phyloP scores from a whole-genome alignment of 129 eudicot species.

The Kitagawia praeruptora region DNA sequence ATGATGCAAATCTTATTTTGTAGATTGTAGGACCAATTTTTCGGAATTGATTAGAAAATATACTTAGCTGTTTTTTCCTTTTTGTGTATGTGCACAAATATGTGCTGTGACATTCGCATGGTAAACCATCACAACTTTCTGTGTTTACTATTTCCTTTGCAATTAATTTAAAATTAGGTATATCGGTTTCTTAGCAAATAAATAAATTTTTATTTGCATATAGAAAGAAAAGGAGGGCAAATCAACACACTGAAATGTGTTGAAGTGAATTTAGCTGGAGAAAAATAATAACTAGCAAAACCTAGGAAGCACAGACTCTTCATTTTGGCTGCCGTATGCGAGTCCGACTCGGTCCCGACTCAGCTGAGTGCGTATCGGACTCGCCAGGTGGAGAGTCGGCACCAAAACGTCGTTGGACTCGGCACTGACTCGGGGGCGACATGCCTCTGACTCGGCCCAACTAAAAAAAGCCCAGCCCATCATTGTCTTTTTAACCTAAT shows the following conservation, averaged over 20 bases:
- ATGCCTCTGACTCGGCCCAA: too few species aligned
- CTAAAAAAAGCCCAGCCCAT: too few species aligned
- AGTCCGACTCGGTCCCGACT: too few species aligned
- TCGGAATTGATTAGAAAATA: too few species aligned
- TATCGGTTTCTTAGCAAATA: not conserved
- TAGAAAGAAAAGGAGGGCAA: not conserved
- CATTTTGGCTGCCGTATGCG: too few species aligned
- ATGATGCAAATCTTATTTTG: not conserved
- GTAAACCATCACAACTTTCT: not conserved
- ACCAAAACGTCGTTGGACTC: too few species aligned
- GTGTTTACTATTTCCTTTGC: not conserved
- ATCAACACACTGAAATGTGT: not conserved
- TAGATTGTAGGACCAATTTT: not conserved
- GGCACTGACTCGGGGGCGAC: too few species aligned
- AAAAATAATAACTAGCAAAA: too few species aligned
- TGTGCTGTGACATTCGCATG: not conserved
- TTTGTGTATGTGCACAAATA: not conserved
- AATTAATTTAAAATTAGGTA: not conserved
- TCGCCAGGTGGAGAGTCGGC: too few species aligned
- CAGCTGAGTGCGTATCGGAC: too few species aligned
- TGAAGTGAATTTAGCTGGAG: not conserved
- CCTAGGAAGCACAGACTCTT: too few species aligned
- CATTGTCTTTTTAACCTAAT: too few species aligned
- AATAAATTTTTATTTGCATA: not conserved
- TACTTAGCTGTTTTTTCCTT: not conserved